These are phyloP conservation scores for Aspergillus steynii DNA, from an alignment of 495 filamentous ascomycete genomes.

Conservation along the genomic window DNA sequence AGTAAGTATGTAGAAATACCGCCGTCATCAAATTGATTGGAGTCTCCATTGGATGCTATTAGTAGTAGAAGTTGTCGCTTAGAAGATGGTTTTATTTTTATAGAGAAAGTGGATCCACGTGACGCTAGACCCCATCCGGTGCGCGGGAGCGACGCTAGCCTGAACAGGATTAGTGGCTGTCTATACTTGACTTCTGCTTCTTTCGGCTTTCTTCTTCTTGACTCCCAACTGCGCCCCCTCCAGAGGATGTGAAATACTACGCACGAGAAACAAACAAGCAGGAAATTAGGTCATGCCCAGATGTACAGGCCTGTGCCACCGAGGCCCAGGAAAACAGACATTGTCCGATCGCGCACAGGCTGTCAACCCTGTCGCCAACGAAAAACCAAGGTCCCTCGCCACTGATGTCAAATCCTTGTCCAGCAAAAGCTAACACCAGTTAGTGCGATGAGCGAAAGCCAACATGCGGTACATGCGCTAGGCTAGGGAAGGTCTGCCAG, in stretches of 20 bases:
- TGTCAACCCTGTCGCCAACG: conserved; percentile 26
- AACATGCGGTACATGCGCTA: conserved; percentile 37
- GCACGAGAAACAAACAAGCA: not conserved
- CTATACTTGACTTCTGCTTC: no score
- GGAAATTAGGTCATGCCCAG: not conserved
- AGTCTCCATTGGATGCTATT: no score
- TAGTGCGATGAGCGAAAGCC: conserved; percentile 46
- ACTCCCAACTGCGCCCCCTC: not conserved
- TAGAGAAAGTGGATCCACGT: no score
- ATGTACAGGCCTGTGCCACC: conserved; percentile 30
- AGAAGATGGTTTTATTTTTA: no score
- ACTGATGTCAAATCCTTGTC: not conserved
- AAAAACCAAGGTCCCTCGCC: conserved; percentile 13
- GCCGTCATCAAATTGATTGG: no score
- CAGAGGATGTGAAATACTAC: no score
- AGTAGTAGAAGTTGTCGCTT: no score
- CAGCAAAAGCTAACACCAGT: not conserved
- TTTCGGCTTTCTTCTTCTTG: not conserved
- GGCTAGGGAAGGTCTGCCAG: conserved; percentile 37
- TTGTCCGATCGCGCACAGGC: conserved; percentile 28
- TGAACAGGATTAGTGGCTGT: no score
- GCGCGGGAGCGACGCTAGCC: not conserved
- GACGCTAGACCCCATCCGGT: not conserved
- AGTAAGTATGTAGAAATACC: not conserved
- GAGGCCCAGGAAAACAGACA: conserved; percentile 30